Evolutionary conservation across 108 stramenopile species (phyloP).

Genomic region (Mediolabrus comicus): DNA sequence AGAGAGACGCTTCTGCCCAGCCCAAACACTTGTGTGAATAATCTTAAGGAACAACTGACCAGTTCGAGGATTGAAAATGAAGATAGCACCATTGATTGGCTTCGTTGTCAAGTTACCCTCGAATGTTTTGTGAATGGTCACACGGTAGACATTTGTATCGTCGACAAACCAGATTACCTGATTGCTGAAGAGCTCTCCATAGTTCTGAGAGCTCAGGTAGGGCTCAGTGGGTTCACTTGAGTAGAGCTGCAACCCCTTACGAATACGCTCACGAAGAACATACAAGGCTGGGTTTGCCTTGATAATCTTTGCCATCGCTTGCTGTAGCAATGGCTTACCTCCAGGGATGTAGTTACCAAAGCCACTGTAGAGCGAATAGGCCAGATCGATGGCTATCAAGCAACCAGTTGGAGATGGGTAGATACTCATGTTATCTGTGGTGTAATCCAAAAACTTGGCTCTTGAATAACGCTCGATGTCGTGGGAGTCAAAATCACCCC

Average conservation of each 20-base stretch:
- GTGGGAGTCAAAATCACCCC: conserved; percentile 99
- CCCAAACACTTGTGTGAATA: conserved; percentile 99
- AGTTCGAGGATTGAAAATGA: conserved; percentile 99
- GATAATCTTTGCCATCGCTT: conserved; percentile 99
- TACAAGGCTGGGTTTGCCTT: conserved; percentile 99
- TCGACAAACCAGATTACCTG: conserved; percentile 99
- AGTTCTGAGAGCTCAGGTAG: conserved; percentile 98
- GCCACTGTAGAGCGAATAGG: conserved; percentile 97
- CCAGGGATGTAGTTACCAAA: conserved; percentile 99
- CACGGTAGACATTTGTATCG: conserved; percentile 99
- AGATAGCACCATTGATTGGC: conserved; percentile 99
- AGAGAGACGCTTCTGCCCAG: conserved; percentile 98
- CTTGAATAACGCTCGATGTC: conserved; percentile 97
- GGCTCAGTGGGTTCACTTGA: conserved; percentile 99
- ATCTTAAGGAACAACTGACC: conserved; percentile 99
- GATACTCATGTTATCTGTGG: conserved; percentile 99
- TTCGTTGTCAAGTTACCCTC: conserved; percentile 99
- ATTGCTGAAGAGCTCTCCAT: conserved; percentile 97
- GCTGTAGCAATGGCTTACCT: conserved; percentile 96
- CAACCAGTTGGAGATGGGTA: conserved; percentile 99
- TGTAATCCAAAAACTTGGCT: conserved; percentile 99
- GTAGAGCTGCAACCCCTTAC: conserved; percentile 98
- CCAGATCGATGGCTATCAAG: conserved; percentile 94
- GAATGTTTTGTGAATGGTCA: conserved; percentile 99
- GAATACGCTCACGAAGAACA: conserved; percentile 98